phyloP scores from a whole-genome alignment of 495 filamentous ascomycete genomes.

The Penicillium goetzii region DNA sequence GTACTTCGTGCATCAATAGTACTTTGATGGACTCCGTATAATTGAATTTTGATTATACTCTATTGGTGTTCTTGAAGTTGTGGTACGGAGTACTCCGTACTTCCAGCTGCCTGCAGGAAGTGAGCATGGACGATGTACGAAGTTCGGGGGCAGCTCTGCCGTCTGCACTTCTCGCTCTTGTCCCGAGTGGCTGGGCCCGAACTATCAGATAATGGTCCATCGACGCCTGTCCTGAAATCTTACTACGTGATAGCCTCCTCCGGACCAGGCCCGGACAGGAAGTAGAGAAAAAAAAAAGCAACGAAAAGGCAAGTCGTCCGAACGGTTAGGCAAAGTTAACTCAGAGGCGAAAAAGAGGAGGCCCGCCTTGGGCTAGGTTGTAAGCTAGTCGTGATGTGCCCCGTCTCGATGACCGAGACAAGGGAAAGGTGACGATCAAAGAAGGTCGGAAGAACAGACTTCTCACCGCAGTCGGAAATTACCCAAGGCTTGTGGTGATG shows the following conservation, averaged over 20 bases:
- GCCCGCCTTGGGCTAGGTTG: constrained; percentile 5
- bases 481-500: not conserved
- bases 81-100: not conserved
- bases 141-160: not conserved
- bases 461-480: constrained; percentile 7
- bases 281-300: constrained; percentile 4
- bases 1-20: not conserved
- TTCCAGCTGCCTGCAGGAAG: not conserved
- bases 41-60: not conserved
- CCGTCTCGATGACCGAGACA: constrained; percentile 1
- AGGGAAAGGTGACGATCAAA: constrained; percentile 17
- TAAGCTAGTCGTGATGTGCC: constrained; percentile 1
- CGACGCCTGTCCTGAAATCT: constrained; percentile 25
- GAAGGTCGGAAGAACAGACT: constrained; percentile 11
- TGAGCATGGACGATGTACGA: not conserved
- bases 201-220: constrained; percentile 32
- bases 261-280: not conserved
- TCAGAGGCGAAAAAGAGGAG: constrained; percentile 13
- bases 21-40: not conserved
- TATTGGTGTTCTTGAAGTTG: not conserved
- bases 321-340: constrained; percentile 4
- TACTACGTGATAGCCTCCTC: not conserved
- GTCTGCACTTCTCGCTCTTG: not conserved
- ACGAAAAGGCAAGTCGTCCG: not conserved
- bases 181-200: constrained; percentile 21